phyloP scores from a whole-genome alignment of 2,329 filamentous ascomycete species.

The Monosporascus cannonballus region DNA sequence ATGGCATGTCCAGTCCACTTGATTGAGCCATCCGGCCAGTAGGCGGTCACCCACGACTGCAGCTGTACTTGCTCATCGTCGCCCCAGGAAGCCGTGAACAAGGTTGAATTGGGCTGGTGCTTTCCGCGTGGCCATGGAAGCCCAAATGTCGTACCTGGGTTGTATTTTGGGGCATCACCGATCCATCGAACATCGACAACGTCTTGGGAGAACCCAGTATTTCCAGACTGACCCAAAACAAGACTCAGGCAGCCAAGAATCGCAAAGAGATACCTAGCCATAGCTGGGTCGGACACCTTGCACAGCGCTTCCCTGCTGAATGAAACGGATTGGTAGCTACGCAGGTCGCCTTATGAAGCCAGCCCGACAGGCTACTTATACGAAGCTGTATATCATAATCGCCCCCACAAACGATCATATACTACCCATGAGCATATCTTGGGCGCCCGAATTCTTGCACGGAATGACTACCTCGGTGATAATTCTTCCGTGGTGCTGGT shows the following conservation, averaged over 20 bases:
- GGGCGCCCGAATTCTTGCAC: background rate
- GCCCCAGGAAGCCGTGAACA: slow-evolving; percentile 26
- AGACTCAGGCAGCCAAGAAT: slow-evolving; percentile 1
- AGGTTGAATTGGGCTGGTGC: slow-evolving; percentile 28
- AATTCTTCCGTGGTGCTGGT: background rate
- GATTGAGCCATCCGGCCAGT: slow-evolving; percentile 54
- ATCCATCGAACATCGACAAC: slow-evolving; percentile 32
- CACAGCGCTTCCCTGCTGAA: background rate
- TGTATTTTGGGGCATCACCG: slow-evolving; percentile 29
- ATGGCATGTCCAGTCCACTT: slow-evolving; percentile 58
- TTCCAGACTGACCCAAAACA: background rate
- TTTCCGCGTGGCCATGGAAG: slow-evolving; percentile 37
- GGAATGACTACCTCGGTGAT: background rate
- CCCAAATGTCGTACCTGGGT: slow-evolving; percentile 35
- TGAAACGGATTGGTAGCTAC: background rate
- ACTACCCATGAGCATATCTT: background rate
- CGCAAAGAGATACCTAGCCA: background rate
- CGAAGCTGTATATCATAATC: background rate
- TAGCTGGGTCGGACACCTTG: background rate
- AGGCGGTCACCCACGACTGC: slow-evolving; percentile 52
- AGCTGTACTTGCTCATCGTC: slow-evolving; percentile 26
- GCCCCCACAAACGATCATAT: background rate
- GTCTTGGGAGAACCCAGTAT: slow-evolving; percentile 9
- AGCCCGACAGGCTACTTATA: background rate
- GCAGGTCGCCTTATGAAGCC: background rate